phyloP scores from a whole-genome alignment of 2,329 filamentous ascomycete species.

The Xylaria multiplex region DNA sequence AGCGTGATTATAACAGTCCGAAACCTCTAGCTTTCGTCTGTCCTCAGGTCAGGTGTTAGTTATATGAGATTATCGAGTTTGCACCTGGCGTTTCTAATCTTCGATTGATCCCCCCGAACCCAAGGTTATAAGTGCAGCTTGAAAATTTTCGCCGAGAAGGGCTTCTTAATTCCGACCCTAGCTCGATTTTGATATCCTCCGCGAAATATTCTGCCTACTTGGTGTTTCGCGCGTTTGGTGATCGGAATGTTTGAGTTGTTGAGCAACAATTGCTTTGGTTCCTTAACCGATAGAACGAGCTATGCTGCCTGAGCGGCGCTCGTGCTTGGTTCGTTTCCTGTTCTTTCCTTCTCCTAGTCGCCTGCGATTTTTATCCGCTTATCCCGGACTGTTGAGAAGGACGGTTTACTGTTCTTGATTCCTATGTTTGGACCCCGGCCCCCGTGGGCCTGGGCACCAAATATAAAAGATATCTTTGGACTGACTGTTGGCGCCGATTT shows the following conservation, averaged over 20 bases:
- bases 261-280: not conserved
- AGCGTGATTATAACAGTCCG: not conserved
- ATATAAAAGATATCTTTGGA: not conserved
- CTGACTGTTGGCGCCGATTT: not conserved
- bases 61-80: not conserved
- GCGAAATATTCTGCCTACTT: not conserved
- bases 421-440: not conserved
- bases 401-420: not conserved
- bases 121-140: not conserved
- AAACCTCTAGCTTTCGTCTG: not conserved
- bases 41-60: not conserved
- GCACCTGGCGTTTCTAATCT: not conserved
- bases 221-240: not conserved
- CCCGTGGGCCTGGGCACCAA: not conserved
- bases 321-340: not conserved
- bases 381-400: not conserved
- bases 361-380: not conserved
- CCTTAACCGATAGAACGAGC: not conserved
- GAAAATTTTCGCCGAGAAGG: not conserved
- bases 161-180: not conserved
- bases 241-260: not conserved
- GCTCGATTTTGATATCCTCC: not conserved
- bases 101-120: no score
- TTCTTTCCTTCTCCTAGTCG: not conserved
- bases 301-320: not conserved